Base-by-base conservation (phyloP, 345 rosid species). In the Arabis alpina region DNA sequence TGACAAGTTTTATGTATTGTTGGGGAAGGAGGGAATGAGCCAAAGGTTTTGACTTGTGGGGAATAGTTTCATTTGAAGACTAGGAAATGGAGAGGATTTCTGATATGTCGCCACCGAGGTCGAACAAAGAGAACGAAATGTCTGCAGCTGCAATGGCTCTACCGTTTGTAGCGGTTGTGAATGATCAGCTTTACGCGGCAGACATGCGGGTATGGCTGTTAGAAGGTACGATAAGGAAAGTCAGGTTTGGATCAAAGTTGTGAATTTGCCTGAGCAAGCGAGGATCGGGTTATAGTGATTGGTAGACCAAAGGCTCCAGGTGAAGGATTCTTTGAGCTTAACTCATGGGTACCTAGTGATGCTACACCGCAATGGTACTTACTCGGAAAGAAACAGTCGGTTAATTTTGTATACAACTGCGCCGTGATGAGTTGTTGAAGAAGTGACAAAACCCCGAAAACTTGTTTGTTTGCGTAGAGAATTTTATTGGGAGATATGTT, bases 351-450 rank as follows among this genome's bases (percentile, higher is more conserved):
- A 57, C 90, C 97, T 11, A 76, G 61, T 34, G 77, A 82, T 54
- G 89, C 84, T 13, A 79, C 88, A 7, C 84, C 85, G 0, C 64
- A 80, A 9, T 92, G 98, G 97, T 75, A 73, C 43, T 48, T 84
- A 77, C 90, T 92, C 0, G 95, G 81, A 0, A 56, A 73, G 48
- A 86, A 80, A 73, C 84, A 64, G 4, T 79, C 83, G 0, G 75
- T 80, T 23, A 82, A 79, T 62, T 92, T 90, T 68, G 93, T 90
- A 50, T 92, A 81, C 71, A 92, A 88, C 55, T 90, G 97, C 69
- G 77, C 92, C 0, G 91, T 90, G 49, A 90, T 90, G 97, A 90
- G 98, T 55, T 90, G 95, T 68, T 92, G 80, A 91, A 62, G 13
- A 32, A 8, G 36, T 47, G 45, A 27, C 24, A 23, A 30, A 12